Evolutionary conservation across 1,284 basidiomycete genomes (phyloP), one percentile per base, ranked within the genome.

Genomic region (Naganishia liquefaciens): DNA sequence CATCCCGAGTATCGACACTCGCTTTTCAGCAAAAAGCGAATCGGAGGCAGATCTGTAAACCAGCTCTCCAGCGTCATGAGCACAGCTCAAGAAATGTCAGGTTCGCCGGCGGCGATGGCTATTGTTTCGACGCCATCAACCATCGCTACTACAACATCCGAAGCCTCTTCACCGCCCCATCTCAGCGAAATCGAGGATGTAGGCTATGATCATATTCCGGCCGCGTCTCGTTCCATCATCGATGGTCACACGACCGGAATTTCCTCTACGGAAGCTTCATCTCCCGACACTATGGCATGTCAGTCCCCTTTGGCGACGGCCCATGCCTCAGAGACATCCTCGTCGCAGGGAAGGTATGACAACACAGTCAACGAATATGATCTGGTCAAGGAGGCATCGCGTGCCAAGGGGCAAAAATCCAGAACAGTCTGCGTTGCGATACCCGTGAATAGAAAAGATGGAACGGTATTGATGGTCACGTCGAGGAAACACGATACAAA

Each of bases 381-480:
- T 39, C n/a, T 37, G 44, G 23, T 60, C 46, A 60, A 60, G 55
- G 55, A 60, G 55, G 55, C 63, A 46, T 65, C 64, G 9, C 23
- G 58, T 28, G 63, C 54, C 27, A 43, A 62, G 28, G 55, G 54
- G 10, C 21, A 62, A n/a, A 62, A 47, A 23, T 53, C 60, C 13
- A 51, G 66, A 37, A 68, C 63, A 10, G 76, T 79, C 13, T 76
- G 76, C 42, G 63, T 75, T 46, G 76, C 76, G 5, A 69, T 79
- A 39, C 68, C 75, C 21, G 74, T 67, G 64, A 71, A 71, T 40
- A 67, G 63, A 13, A 58, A 51, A 2, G 75, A 72, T 2, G 51
- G 64, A 6, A 65, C 70, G n/a, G 64, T 79, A 15, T 63, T 79
- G 46, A 74, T 78, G 72, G 66, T 78, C 30, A 77, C 77, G 0